phyloP scores from a whole-genome alignment of 768 basidiomycete genomes.

The Termitomyces eurrhizus region DNA sequence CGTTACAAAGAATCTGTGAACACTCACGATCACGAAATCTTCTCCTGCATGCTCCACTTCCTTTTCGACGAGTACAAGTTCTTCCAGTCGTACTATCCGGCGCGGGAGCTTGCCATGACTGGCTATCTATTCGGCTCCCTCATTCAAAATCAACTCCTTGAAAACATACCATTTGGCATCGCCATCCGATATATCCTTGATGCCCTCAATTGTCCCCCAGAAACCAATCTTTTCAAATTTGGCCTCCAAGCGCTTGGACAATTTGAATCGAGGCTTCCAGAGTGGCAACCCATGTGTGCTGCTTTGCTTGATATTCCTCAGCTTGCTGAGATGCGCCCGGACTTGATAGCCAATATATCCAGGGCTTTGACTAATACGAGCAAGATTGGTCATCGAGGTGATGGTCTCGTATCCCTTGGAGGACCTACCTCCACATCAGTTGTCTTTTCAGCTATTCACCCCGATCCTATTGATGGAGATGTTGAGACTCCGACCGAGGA shows the following conservation, averaged over 20 bases:
- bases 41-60: constrained; percentile 99
- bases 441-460: constrained; percentile 75
- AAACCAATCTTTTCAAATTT: constrained; percentile 93
- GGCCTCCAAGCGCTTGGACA: constrained; percentile 87
- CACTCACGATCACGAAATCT: constrained; percentile 88
- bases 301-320: constrained; percentile 85
- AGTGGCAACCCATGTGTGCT: constrained; percentile 93
- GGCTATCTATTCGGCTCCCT: constrained; percentile 95
- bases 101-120: constrained; percentile 92
- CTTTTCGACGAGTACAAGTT: constrained; percentile 99
- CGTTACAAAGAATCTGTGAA: constrained; percentile 80
- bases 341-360: constrained; percentile 67
- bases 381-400: constrained; percentile 36
- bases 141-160: constrained; percentile 90
- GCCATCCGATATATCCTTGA: constrained; percentile 96
- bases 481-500: constrained; percentile 77
- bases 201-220: constrained; percentile 85
- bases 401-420: constrained; percentile 28
- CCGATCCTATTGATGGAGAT: constrained; percentile 61
- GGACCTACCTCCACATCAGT: constrained; percentile 34
- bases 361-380: constrained; percentile 61
- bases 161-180: constrained; percentile 91
- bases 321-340: constrained; percentile 81
- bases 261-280: constrained; percentile 81
- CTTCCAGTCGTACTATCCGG: constrained; percentile 94